Evolutionary conservation across 768 basidiomycete species (phyloP), one percentile per base, ranked within the genome.

Genomic region (Suillus weaverae): DNA sequence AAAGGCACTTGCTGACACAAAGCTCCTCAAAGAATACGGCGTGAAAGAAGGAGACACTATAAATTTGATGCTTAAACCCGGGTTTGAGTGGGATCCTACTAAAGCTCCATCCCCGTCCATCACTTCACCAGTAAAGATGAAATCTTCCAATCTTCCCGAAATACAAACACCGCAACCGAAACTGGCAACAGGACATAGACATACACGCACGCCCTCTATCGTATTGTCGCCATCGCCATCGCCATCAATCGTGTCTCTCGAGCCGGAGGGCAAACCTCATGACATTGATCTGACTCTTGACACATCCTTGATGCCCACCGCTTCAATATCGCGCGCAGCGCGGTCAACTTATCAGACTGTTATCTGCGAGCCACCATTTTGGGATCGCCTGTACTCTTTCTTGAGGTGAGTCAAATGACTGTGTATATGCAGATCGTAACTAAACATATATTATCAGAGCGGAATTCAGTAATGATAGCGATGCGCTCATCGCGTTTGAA

Each of bases 1-100:
- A 63, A 99, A 99, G 76, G 95, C 91, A 0, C 85, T 99, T 67
- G 88, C 87, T 18, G 97, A 98, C 80, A 80, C 79, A 32, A 97
- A 96, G 74, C 85, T 99, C 11, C 79, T 99, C 46, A 90, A 91
- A 72, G 97, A 99, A 75, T 99, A 98, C 81, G 85, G 80, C 72
- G 83, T 96, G 71, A 86, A 88, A 70, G 86, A 89, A 72, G 91
- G 90, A 13, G 89, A 92, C 69, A 90, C 87, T 13, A 80, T 99
- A 70, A 97, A 90, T 75, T 81, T 99, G 53, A 89, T 95, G 81
- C 78, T 95, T 74, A 97, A 96, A 72, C 84, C 94, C 3, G 87
- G 89, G 32, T 82, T 85, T 64, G 80, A 86, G 41, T 86, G 88
- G 89, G 83, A 89, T 69, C 84, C 87, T 22, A 69, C 84, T 30